A percentile compares a stretch with the other conserved stretches of the same genome.
Conservation (phyloP, 805 yeast genomes). For the Starmerella bombi region DNA sequence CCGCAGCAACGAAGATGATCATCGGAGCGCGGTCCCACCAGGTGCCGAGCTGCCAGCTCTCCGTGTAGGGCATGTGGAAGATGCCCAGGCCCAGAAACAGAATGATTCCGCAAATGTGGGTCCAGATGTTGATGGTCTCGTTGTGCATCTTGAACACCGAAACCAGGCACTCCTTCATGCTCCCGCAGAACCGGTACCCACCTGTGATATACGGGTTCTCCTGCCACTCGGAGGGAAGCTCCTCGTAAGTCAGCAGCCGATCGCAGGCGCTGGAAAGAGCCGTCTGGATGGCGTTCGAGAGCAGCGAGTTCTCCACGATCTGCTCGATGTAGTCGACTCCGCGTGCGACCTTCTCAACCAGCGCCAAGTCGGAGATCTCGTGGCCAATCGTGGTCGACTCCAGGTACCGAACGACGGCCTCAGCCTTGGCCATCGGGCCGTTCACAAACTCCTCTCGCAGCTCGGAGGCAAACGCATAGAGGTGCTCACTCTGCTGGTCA, state of each 20-base stretch:
- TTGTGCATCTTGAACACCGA: conserved; percentile 60
- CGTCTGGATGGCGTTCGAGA: conserved; percentile 19
- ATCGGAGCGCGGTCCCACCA: conserved; percentile 40
- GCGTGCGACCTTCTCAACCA: conserved; percentile 21
- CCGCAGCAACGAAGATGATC: conserved; percentile 54
- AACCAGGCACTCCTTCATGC: conserved; percentile 44
- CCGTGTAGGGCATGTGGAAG: conserved; percentile 51
- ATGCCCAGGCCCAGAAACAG: conserved; percentile 43
- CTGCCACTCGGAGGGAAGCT: conserved; percentile 84
- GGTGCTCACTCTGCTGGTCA: conserved; percentile 24
- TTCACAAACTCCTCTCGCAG: conserved; percentile 25
- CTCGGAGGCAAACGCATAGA: conserved; percentile 22
- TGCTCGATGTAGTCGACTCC: conserved; percentile 27
- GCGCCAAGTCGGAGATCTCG: conserved; percentile 18
- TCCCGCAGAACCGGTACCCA: conserved; percentile 73
- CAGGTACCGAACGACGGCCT: conserved; percentile 24
- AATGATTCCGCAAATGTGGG: conserved; percentile 63
- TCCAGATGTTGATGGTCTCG: conserved; percentile 88
- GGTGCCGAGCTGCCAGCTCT: conserved; percentile 33
- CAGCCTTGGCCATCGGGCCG: conserved; percentile 27
- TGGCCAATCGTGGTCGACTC: conserved; percentile 23
- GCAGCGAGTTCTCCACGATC: conserved; percentile 25
- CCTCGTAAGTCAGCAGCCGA: conserved; percentile 61
- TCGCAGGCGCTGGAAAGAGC: conserved; percentile 23
- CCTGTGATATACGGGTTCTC: conserved; percentile 73